These are phyloP conservation scores for Saccharomyces pastorianus DNA, from an alignment of 1,139 yeast species.

Conservation along the genomic window DNA sequence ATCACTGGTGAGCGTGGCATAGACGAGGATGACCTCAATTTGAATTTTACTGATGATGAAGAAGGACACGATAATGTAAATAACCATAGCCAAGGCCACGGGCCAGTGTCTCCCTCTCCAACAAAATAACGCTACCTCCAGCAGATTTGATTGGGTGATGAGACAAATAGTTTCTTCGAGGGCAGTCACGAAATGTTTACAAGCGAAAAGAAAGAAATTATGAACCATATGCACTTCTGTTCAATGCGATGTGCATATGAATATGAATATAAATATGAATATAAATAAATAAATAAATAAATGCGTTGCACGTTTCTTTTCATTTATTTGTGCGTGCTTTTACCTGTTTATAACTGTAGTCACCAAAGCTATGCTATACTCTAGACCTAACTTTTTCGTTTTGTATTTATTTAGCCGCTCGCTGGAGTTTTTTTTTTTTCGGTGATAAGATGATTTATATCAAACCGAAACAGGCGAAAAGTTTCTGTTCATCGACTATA, in stretches of 20 bases:
- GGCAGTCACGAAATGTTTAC: not conserved
- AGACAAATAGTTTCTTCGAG: not conserved
- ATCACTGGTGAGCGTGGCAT: conserved; percentile 16
- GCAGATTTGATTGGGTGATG: not conserved
- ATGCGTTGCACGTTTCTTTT: not conserved
- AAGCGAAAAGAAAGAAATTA: not conserved
- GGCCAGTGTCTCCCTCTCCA: not conserved
- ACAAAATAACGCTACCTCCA: not conserved
- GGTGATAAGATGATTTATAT: not conserved
- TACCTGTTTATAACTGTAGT: not conserved
- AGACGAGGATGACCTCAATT: conserved; percentile 15
- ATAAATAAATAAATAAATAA: not conserved
- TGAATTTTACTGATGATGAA: conserved; percentile 9
- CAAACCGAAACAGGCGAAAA: not conserved
- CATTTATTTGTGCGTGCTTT: not conserved
- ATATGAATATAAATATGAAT: not conserved
- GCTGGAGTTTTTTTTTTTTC: not conserved
- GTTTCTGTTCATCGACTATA: not conserved
- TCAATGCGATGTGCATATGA: not conserved
- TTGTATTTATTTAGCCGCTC: not conserved
- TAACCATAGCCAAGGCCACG: not conserved
- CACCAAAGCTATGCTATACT: not conserved
- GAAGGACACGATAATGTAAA: conserved; percentile 1
- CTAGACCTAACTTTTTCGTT: not conserved
- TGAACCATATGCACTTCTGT: not conserved